These are phyloP conservation scores for Peniophora sp. DNA, from an alignment of 1,284 basidiomycete genomes.

Conservation along the genomic window DNA sequence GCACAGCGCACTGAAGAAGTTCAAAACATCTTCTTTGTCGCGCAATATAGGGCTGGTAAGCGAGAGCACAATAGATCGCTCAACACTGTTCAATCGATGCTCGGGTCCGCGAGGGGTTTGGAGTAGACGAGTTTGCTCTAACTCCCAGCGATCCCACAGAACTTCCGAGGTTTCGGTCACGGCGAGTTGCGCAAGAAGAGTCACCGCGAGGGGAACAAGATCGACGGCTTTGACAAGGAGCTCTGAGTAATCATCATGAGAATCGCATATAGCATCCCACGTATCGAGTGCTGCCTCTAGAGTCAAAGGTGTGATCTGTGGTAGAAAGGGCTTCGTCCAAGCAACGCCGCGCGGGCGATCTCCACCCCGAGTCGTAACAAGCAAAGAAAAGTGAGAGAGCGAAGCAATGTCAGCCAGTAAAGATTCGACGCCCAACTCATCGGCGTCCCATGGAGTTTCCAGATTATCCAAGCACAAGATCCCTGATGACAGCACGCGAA, in stretches of 20 bases:
- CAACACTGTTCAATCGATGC: slow-evolving; percentile 5
- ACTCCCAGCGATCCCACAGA: slow-evolving; percentile 3
- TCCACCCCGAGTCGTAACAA: slow-evolving; percentile 6
- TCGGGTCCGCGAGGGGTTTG: neutral
- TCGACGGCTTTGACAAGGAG: slow-evolving; percentile 5
- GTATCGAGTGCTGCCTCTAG: slow-evolving; percentile 4
- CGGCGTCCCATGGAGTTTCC: slow-evolving; percentile 23
- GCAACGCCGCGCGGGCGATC: slow-evolving; percentile 2
- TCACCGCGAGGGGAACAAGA: slow-evolving; percentile 9
- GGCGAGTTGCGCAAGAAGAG: slow-evolving; percentile 9
- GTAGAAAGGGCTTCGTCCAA: slow-evolving; percentile 5
- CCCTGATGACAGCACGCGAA: slow-evolving; percentile 6
- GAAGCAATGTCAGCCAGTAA: slow-evolving; percentile 5
- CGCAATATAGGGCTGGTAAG: slow-evolving; percentile 3
- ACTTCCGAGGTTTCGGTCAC: slow-evolving; percentile 1
- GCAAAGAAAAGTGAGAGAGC: neutral
- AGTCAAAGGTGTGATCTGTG: slow-evolving; percentile 1
- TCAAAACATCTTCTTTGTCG: neutral
- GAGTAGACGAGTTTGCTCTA: slow-evolving; percentile 4
- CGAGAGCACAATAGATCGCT: slow-evolving; percentile 8
- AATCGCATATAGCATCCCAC: slow-evolving; percentile 3
- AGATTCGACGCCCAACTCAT: slow-evolving; percentile 4
- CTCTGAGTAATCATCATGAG: slow-evolving; percentile 2
- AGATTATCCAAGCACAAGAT: slow-evolving; percentile 27
- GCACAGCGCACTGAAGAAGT: slow-evolving; percentile 6